phyloP scores from a whole-genome alignment of 306 rosid species.

The Senna tora region DNA sequence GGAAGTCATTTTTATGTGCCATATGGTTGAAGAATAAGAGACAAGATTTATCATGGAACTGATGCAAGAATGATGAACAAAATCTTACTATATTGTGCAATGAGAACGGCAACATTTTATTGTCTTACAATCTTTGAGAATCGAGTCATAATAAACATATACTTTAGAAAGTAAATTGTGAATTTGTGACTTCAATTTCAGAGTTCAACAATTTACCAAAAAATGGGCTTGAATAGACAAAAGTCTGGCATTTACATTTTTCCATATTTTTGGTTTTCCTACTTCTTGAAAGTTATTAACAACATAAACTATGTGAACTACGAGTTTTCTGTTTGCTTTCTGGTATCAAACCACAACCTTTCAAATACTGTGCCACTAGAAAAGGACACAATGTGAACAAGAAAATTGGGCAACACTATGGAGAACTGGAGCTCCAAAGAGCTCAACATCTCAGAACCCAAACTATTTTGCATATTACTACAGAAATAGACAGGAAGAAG shows the following conservation, averaged over 20 bases:
- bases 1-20: neutral
- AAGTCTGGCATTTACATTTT: neutral
- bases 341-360: neutral
- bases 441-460: no score
- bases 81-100: neutral
- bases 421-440: no score
- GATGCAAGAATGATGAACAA: neutral
- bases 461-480: neutral
- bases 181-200: neutral
- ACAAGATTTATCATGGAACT: neutral
- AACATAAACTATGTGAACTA: neutral
- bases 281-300: neutral
- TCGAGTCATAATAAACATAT: neutral
- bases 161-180: neutral
- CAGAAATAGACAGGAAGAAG: neutral
- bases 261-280: neutral
- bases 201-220: neutral
- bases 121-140: neutral
- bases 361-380: neutral
- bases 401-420: neutral
- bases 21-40: neutral
- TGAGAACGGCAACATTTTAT: neutral
- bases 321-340: neutral
- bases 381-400: neutral
- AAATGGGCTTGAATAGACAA: neutral